These are phyloP conservation scores for Gypsophila paniculata DNA, from an alignment of 179 eudicot genomes.

Conservation along the genomic window DNA sequence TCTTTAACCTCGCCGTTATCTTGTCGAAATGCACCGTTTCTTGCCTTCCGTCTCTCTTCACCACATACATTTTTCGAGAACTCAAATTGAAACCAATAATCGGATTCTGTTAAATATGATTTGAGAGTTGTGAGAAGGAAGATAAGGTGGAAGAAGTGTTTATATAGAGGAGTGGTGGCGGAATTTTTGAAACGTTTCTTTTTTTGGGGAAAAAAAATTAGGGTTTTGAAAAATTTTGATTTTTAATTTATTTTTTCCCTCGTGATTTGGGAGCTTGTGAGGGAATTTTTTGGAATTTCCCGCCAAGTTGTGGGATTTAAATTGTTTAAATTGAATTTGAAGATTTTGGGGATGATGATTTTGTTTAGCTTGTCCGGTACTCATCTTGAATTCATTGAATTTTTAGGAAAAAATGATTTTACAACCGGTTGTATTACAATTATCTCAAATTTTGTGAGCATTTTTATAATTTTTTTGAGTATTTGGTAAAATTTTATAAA, in stretches of 20 bases:
- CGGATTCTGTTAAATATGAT: too few species aligned
- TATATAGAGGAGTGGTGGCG: conserved; percentile 20
- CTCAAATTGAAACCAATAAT: too few species aligned
- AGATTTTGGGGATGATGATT: background rate
- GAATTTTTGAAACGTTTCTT: conserved; percentile 8
- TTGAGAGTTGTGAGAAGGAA: too few species aligned
- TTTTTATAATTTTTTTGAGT: too few species aligned
- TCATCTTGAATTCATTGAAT: background rate
- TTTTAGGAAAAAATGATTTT: too few species aligned
- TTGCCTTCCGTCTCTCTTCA: conserved; percentile 49
- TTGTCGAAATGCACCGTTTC: conserved; percentile 41
- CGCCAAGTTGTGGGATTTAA: conserved; percentile 20
- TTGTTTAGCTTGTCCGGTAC: conserved; percentile 26
- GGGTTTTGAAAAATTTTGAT: conserved; percentile 16
- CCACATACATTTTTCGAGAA: conserved; percentile 52
- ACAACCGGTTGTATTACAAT: too few species aligned
- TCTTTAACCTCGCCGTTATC: conserved; percentile 51
- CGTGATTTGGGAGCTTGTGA: conserved; percentile 22
- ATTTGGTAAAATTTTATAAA: too few species aligned
- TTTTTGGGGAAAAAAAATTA: conserved; percentile 13
- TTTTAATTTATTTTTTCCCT: conserved; percentile 11
- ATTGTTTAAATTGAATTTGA: background rate
- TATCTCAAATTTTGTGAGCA: too few species aligned
- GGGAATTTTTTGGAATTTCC: conserved; percentile 28
- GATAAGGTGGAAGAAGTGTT: background rate